A percentile compares a stretch with the other conserved stretches of the same genome.
These are phyloP conservation scores for Phytopythium helicoides DNA, from an alignment of 352 stramenopile genomes.

Conservation along the genomic window DNA sequence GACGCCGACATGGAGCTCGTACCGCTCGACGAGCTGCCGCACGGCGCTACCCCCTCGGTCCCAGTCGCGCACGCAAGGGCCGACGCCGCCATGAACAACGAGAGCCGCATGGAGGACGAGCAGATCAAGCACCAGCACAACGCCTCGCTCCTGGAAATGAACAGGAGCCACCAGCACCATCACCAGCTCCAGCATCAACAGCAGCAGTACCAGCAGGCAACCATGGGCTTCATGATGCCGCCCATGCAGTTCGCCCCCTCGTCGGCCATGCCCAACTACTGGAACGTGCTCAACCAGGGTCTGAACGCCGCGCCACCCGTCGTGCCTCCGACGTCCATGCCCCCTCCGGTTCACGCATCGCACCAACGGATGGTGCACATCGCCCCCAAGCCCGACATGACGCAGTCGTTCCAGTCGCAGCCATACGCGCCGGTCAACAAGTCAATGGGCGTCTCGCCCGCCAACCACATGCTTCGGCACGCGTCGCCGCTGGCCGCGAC, in stretches of 20 bases:
- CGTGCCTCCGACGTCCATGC: conserved; percentile 20
- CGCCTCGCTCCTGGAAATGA: conserved; percentile 14
- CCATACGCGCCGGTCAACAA: conserved; percentile 12
- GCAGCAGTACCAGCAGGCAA: neutral
- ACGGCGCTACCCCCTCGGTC: neutral
- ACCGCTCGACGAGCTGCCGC: conserved; percentile 44
- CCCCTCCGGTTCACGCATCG: conserved; percentile 11
- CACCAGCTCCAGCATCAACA: conserved; percentile 1
- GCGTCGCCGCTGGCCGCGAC: conserved; percentile 1
- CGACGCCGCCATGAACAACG: conserved; percentile 22
- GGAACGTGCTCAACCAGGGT: conserved; percentile 81
- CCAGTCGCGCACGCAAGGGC: no score
- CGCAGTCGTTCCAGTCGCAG: conserved; percentile 12
- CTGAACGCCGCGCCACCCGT: conserved; percentile 23
- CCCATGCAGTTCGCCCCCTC: conserved; percentile 57
- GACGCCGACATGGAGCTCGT: conserved; percentile 71
- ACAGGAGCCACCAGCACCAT: neutral
- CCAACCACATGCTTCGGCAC: conserved; percentile 7
- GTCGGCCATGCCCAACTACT: conserved; percentile 83
- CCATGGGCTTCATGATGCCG: conserved; percentile 12
- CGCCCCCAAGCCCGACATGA: conserved; percentile 57
- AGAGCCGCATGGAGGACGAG: conserved; percentile 25
- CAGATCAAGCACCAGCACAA: conserved; percentile 6
- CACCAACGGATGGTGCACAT: conserved; percentile 69
- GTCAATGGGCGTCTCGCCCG: conserved; percentile 1